phyloP scores from a whole-genome alignment of 345 rosid genomes.

The Noccaea bulbosa region DNA sequence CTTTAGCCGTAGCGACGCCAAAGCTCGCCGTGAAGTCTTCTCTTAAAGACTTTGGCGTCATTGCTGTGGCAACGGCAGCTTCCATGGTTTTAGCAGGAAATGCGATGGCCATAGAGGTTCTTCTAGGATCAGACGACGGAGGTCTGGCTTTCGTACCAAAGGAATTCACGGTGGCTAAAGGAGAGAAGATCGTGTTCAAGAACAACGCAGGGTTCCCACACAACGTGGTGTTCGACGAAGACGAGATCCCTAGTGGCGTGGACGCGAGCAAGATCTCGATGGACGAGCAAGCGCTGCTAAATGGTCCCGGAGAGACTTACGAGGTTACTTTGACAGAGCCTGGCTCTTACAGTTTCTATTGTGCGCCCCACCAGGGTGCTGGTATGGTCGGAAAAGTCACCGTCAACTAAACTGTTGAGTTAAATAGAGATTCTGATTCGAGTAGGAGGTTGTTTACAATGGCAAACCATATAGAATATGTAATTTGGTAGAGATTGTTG shows the following conservation, averaged over 20 bases:
- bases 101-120: conserved; percentile 75
- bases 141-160: conserved; percentile 67
- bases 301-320: conserved; percentile 71
- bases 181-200: conserved; percentile 90
- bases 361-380: conserved; percentile 91
- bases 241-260: conserved; percentile 83
- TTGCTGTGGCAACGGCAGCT: conserved; percentile 38
- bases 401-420: conserved; percentile 51
- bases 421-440: not conserved
- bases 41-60: conserved; percentile 30
- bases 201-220: conserved; percentile 95
- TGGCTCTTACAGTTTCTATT: conserved; percentile 78
- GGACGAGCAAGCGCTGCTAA: conserved; percentile 68
- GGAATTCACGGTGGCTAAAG: conserved; percentile 57
- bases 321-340: conserved; percentile 70
- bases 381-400: conserved; percentile 91
- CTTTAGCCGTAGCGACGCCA: conserved; percentile 32
- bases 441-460: not conserved
- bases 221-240: conserved; percentile 87
- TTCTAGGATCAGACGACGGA: conserved; percentile 75
- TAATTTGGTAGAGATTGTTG: not conserved
- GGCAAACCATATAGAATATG: not conserved
- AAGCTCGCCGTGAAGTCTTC: conserved; percentile 34
- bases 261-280: conserved; percentile 80
- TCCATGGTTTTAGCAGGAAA: conserved; percentile 66